These are phyloP conservation scores for Linnemannia schmuckeri DNA, from an alignment of 192 early-diverging fungal genomes.

Conservation along the genomic window DNA sequence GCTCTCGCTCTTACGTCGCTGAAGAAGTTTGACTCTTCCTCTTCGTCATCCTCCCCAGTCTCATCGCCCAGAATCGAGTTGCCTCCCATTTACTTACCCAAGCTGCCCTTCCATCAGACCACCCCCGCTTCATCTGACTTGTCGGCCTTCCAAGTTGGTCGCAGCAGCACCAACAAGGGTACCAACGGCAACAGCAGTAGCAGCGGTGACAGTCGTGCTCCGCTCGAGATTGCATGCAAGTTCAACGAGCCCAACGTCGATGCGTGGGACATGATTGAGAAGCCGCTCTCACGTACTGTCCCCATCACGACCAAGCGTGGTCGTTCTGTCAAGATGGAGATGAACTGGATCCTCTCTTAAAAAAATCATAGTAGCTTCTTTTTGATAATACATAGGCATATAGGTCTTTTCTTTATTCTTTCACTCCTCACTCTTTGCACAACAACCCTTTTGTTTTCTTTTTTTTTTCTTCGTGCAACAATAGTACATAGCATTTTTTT, in stretches of 20 bases:
- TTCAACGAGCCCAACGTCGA: slow-evolving; percentile 56
- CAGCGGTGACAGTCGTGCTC: neutral
- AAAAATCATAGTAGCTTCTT: slow-evolving; percentile 1
- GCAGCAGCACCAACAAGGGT: slow-evolving; percentile 6
- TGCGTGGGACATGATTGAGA: slow-evolving; percentile 56
- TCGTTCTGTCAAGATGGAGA: slow-evolving; percentile 53
- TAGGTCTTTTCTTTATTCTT: neutral
- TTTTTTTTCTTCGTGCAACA: neutral
- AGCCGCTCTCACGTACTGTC: slow-evolving; percentile 33
- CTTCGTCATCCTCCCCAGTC: slow-evolving; percentile 15
- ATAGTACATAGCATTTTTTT: slow-evolving; percentile 2
- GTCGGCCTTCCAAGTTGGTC: slow-evolving; percentile 45
- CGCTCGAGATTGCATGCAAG: slow-evolving; percentile 52
- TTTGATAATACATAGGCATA: neutral
- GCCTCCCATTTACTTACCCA: slow-evolving; percentile 46
- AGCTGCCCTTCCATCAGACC: slow-evolving; percentile 24
- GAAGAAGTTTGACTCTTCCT: slow-evolving; percentile 14
- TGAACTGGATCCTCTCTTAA: slow-evolving; percentile 53
- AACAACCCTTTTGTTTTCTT: neutral
- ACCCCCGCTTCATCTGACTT: slow-evolving; percentile 42
- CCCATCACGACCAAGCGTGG: slow-evolving; percentile 35
- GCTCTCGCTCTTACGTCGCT: neutral
- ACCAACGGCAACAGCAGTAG: neutral
- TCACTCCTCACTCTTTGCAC: neutral
- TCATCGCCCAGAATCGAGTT: slow-evolving; percentile 43